Base-by-base conservation (phyloP, 2,329 filamentous ascomycete species). In the Penicillium sp. region DNA sequence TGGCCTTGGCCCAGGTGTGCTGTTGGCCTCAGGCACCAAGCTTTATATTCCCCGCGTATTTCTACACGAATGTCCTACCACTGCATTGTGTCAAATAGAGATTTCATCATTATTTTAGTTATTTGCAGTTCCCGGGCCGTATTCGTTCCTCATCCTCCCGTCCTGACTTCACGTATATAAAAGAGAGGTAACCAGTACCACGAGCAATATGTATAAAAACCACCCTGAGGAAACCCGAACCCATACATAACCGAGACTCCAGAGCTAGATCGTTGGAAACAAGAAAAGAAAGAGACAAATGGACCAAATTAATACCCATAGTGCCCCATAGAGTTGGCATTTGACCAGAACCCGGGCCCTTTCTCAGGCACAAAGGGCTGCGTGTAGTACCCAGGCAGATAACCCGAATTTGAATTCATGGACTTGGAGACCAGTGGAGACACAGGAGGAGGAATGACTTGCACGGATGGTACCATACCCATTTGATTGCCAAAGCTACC, bases 231-330 rank as follows among this genome's bases (percentile, higher is more conserved):
- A 43, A 18, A 8, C 36, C 35, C 12, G 29, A 22, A 45, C 14
- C 8, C 30, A 7, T 33, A n/a, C 13, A 35, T 25, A 18, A 22
- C 29, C 35, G 13, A 49, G 37, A 36, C 36, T 50, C 47, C 47
- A 30, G 25, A 12, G 18, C 12, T 27, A 8, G 29, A 36, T 31
- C 42, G 25, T 11, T 41, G 10, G 45, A 45, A 49, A 25, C 14
- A 50, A 36, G 14, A 40, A 31, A 40, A 35, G n/a, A 8, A 19
- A 13, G 29, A 37, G n/a, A 22, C 13, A 25, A 30, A 8, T 7
- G 49, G 2, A 25, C 22, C n/a, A 18, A 19, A n/a, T 44, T 16
- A 61, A 34, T 57, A 61, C 30, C 57, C 59, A 46, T 48, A 61
- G 16, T 52, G 53, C 19, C 53, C 44, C 7, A 45, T 33, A 14